A percentile compares a stretch with the other conserved stretches of the same genome.
Conservation (phyloP, 1,139 yeast species). For the Zygoascus meyerae region DNA sequence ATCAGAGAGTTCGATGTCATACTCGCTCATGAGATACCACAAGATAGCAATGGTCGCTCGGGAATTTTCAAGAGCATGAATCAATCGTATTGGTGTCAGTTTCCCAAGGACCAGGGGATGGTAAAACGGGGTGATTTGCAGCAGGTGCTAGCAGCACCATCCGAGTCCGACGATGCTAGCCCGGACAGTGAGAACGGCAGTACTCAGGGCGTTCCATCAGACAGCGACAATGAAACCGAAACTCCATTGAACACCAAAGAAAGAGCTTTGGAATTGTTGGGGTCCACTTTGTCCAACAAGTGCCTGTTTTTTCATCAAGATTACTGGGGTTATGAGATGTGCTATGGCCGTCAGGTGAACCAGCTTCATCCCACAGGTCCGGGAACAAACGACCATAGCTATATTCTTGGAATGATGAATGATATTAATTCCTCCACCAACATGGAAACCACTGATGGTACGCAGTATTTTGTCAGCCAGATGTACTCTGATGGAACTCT, state of each 20-base stretch:
- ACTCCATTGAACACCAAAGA: not conserved
- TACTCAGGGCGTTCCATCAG: no score
- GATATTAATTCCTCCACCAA: not conserved
- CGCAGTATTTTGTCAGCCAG: conserved; percentile 33
- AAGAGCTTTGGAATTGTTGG: conserved; percentile 5
- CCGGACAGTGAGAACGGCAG: no score
- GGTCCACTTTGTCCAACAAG: conserved; percentile 25
- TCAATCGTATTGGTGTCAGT: conserved; percentile 10
- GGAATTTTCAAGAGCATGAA: conserved; percentile 3
- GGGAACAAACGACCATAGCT: conserved; percentile 36
- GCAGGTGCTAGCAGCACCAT: not conserved
- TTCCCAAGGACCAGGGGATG: conserved; percentile 2
- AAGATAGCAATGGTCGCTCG: no score
- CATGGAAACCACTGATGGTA: not conserved
- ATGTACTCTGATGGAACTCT: conserved; percentile 53
- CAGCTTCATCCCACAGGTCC: conserved; percentile 47
- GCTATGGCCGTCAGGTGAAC: conserved; percentile 49
- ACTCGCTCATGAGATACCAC: no score
- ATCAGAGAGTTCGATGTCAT: no score
- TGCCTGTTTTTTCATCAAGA: conserved; percentile 39
- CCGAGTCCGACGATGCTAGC: no score
- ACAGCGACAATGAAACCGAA: not conserved
- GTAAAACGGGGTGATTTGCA: not conserved
- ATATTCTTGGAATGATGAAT: conserved; percentile 38
- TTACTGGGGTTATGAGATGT: conserved; percentile 62